Percentiles rank a stretch among this genome's conserved stretches.
phyloP scores from a whole-genome alignment of 345 rosid genomes.

The Turnera subulata region DNA sequence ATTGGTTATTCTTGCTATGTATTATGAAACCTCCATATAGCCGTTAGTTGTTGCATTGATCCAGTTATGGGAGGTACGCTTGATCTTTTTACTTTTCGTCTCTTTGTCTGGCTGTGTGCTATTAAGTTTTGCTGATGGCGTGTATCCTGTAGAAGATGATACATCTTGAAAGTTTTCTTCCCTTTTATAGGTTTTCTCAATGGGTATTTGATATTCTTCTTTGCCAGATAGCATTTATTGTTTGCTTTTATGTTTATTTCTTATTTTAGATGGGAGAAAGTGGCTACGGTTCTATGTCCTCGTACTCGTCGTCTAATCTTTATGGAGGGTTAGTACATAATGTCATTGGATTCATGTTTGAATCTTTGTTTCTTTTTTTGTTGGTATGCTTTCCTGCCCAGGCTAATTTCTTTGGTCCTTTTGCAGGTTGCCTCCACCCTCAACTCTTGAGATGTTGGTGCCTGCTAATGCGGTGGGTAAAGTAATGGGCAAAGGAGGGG shows the following conservation, averaged over 20 bases:
- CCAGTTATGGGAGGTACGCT: neutral
- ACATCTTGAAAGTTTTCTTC: neutral
- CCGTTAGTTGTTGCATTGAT: neutral
- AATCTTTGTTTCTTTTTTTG: constrained; percentile 4
- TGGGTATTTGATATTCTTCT: neutral
- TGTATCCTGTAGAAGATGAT: no score
- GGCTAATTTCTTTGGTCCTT: constrained; percentile 11
- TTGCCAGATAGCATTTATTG: constrained; percentile 5
- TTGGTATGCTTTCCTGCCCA: neutral
- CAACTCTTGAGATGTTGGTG: constrained; percentile 66
- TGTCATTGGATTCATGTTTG: constrained; percentile 1
- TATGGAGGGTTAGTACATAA: constrained; percentile 65
- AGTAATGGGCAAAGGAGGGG: constrained; percentile 92
- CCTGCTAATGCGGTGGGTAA: constrained; percentile 85
- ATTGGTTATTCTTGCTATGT: neutral
- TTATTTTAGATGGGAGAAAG: constrained; percentile 52
- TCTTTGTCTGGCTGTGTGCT: neutral
- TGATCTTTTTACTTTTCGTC: neutral
- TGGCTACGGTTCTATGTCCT: constrained; percentile 58
- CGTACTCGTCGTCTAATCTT: constrained; percentile 60
- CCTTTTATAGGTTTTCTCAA: neutral
- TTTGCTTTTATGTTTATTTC: neutral
- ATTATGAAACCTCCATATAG: neutral
- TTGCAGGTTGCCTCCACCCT: constrained; percentile 53
- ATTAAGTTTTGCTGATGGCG: no score